Base-by-base conservation (phyloP, 768 basidiomycete species). In the Mycena capillaripes region DNA sequence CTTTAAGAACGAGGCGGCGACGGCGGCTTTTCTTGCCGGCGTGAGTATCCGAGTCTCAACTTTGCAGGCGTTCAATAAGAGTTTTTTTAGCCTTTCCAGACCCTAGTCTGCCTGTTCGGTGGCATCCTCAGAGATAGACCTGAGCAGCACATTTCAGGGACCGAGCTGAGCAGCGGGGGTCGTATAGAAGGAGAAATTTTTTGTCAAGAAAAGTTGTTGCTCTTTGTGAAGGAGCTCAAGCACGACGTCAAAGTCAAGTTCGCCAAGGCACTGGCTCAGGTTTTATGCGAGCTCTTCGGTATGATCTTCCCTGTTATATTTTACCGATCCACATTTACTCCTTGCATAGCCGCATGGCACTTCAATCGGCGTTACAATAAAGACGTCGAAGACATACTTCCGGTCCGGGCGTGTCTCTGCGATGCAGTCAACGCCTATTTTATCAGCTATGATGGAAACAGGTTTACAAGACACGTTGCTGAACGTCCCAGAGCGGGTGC, bases 1-100 rank as follows among this genome's bases (percentile, higher is more conserved):
- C 14, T 25, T 59, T 4, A 23, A 29, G 27, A 59, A 59, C 19
- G 38, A 59, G 8, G 38, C 57, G 4, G 36, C n/a, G 38, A 59
- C 57, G 23, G 57, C 57, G 1, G 36, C n/a, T 3, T 40, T 38
- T 19, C 14, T 59, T 2, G 57, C 36, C 3, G 38, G 57, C 10
- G 57, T 59, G 36, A 59, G 38, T 59, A 23, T 23, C n/a, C 25
- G 38, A 3, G 11, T 12, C 14, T 27, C 27, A 32, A 36, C 34
- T 23, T 32, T 29, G 58, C 40, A 12, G 27, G 10, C 14, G 38
- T 36, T 61, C 44, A 21, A 61, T 23, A 21, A 3, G 32, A 61
- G n/a, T n/a, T n/a, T n/a, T 61, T 30, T 46, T 12, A 61, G 60
- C 44, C 60, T 3, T 61, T 61, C 8, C 60, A 61, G 30, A 61